Conservation (phyloP, 129 eudicot genomes). For the Flaveria brownii region DNA sequence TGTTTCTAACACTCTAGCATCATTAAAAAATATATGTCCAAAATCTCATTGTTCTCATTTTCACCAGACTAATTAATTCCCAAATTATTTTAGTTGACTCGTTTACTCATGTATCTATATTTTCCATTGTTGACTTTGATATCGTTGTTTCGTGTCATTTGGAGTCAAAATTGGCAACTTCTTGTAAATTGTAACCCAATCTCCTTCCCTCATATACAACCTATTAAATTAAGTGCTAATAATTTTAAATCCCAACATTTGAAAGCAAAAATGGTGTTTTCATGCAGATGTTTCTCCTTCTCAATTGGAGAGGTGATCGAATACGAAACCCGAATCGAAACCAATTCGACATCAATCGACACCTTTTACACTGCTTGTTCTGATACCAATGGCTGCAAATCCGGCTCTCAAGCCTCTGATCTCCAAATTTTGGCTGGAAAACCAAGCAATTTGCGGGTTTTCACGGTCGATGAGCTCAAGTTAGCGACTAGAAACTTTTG, state of each 20-base stretch:
- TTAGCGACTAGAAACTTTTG: conserved; percentile 57
- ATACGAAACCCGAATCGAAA: conserved; percentile 15
- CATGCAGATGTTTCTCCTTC: conserved; percentile 32
- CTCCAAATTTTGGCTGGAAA: conserved; percentile 36
- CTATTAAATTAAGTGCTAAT: not conserved
- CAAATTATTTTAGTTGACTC: not conserved
- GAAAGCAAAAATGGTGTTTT: conserved; percentile 22
- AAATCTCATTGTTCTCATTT: no score
- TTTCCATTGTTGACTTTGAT: not conserved
- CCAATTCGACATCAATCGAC: conserved; percentile 15
- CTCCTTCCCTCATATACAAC: not conserved
- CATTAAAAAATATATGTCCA: no score
- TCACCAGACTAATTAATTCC: not conserved
- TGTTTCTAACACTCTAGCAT: no score
- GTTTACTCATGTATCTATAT: not conserved
- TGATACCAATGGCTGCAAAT: not conserved
- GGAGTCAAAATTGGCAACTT: not conserved
- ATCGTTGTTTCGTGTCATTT: not conserved
- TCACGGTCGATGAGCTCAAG: conserved; percentile 61
- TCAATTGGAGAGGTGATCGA: conserved; percentile 8
- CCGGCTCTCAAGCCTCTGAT: not conserved
- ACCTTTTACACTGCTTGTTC: conserved; percentile 21
- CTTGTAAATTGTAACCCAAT: no score
- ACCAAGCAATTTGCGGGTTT: conserved; percentile 60
- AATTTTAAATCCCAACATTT: not conserved